Percentiles rank a stretch among this genome's conserved stretches.
These are phyloP conservation scores for Cordyceps cateniannulata DNA, from an alignment of 2,329 filamentous ascomycete species.

Conservation along the genomic window DNA sequence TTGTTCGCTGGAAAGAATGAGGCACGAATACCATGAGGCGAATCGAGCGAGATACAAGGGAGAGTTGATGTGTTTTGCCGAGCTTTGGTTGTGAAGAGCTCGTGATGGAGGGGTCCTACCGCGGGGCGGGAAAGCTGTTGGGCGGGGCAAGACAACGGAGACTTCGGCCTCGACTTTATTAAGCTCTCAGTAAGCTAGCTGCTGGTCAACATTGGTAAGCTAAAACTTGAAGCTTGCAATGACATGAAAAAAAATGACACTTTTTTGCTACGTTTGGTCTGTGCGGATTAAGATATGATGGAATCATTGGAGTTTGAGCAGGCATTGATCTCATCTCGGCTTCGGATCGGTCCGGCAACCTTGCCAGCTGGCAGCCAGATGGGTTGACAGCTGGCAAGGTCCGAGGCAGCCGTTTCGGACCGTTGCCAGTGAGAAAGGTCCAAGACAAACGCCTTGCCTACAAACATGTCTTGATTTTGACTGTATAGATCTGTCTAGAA, in stretches of 20 bases:
- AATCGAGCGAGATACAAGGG: too few relatives aligned
- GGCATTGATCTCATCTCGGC: neutral
- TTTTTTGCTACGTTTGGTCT: neutral
- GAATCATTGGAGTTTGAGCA: neutral
- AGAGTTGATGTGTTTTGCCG: neutral
- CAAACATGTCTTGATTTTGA: neutral
- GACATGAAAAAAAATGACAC: too few relatives aligned
- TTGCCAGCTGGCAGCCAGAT: neutral
- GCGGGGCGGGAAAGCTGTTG: neutral
- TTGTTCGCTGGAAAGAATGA: too few relatives aligned
- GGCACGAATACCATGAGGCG: too few relatives aligned
- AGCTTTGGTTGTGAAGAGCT: neutral
- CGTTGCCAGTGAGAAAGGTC: neutral
- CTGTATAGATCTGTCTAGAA: neutral
- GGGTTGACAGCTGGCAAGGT: neutral
- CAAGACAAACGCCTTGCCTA: neutral
- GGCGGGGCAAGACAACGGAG: neutral
- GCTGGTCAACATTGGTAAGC: neutral
- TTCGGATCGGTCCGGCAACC: neutral
- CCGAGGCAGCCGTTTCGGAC: neutral
- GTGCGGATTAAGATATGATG: neutral
- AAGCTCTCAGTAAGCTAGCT: neutral
- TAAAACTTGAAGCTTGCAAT: neutral
- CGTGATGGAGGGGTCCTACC: constrained; percentile 4
- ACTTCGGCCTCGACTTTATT: too few relatives aligned